Base-by-base conservation (phyloP, 192 early-diverging fungal genomes). In the Lunasporangiospora selenospora region DNA sequence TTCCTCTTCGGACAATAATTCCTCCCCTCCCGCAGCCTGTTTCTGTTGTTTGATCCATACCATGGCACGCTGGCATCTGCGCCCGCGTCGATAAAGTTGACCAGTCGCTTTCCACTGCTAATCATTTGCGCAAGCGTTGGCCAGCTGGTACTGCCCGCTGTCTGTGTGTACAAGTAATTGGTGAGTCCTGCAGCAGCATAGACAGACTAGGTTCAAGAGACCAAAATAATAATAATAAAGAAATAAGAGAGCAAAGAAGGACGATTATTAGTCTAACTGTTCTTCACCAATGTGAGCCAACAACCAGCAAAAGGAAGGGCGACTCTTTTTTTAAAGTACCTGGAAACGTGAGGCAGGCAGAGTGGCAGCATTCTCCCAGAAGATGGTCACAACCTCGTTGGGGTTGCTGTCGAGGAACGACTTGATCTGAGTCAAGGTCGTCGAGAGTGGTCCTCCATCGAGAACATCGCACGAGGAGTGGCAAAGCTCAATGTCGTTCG, bases 331-430 rank as follows among this genome's bases (percentile, higher is more conserved):
- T 15, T 15, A 48, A 33, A 12, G 0, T 56, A 54, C 66, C 26
- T 83, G 56, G 37, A 87, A 89, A 5, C 76, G 77, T 12, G 69
- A 44, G 2, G 83, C 44, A 38, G 73, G 23, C 45, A 90, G 81
- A 4, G 75, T 75, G 40, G 67, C 81, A 8, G 75, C 59, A 63
- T 93, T 92, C 48, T 89, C 84, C 67, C 91, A 82, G 56, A 89
- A 87, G 44, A 95, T 88, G 16, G 90, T 89, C 9, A 95, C 47
- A 9, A 95, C 86, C 65, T 95, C 90, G 63, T 87, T 79, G 23
- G 77, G 80, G 58, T 95, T 87, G 19, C 36, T 38, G 19, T 89
- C 83, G 48, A 95, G 37, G 52, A 81, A 95, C 8, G 67, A 53
- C 40, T 77, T 80, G 39, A 93, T 75, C 53, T 75, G 49, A 13